Evolutionary conservation across 345 rosid species (phyloP).

Genomic region (Gynandropsis gynandra): DNA sequence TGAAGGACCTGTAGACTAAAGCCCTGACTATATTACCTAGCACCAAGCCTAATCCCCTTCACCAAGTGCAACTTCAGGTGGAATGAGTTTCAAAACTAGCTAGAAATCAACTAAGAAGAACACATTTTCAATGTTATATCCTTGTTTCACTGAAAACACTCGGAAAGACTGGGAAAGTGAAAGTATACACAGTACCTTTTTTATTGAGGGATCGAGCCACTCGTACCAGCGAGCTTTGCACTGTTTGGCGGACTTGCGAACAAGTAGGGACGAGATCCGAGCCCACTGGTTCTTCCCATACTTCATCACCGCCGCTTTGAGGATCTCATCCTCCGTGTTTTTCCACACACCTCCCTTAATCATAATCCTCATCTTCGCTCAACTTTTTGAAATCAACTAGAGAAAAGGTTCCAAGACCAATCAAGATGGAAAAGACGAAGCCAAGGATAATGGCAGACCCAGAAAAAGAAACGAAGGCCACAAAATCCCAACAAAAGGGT

Average conservation of each 20-base stretch:
- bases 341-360: conserved; percentile 99
- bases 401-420: too few relatives aligned
- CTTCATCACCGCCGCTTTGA: conserved; percentile 98
- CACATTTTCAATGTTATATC: not conserved
- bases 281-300: conserved; percentile 99
- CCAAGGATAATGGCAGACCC: too few relatives aligned
- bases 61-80: too few relatives aligned
- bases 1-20: too few relatives aligned
- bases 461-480: too few relatives aligned
- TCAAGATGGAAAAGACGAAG: too few relatives aligned
- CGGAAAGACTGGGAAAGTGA: conserved; percentile 1
- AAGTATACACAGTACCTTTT: conserved; percentile 44
- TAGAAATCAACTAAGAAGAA: too few relatives aligned
- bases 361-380: conserved; percentile 96
- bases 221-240: conserved; percentile 99
- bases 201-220: conserved; percentile 99
- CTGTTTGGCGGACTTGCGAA: conserved; percentile 98
- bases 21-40: too few relatives aligned
- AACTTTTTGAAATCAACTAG: not conserved
- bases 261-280: conserved; percentile 90
- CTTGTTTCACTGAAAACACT: conserved; percentile 2
- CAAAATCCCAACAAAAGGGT: too few relatives aligned
- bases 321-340: conserved; percentile 99
- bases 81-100: too few relatives aligned
- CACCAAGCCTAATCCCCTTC: too few relatives aligned